Evolutionary conservation across 1,284 basidiomycete species (phyloP).

Genomic region (Ceratorhiza oryzae-sativae): DNA sequence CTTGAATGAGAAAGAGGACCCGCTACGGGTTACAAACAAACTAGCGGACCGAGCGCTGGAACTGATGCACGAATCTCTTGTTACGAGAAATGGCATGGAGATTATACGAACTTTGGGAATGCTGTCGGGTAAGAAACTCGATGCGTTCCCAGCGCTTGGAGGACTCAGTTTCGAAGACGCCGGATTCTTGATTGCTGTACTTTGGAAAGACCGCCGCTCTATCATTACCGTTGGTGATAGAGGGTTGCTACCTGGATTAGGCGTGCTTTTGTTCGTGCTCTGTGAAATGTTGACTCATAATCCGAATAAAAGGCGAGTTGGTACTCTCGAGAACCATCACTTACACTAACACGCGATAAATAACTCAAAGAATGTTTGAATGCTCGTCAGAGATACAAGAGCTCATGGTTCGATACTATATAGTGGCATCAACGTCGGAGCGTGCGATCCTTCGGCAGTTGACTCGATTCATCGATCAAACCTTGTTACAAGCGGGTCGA

Average conservation of each 20-base stretch:
- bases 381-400: constrained; percentile 7
- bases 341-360: no score
- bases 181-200: not conserved
- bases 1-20: not conserved
- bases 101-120: not conserved
- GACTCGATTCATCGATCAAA: not conserved
- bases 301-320: not conserved
- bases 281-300: not conserved
- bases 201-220: constrained; percentile 5
- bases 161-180: constrained; percentile 5
- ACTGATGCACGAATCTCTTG: not conserved
- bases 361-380: not conserved
- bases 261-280: constrained; percentile 3
- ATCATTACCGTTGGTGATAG: not conserved
- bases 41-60: constrained; percentile 1
- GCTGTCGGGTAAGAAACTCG: not conserved
- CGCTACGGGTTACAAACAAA: not conserved
- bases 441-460: constrained; percentile 6
- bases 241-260: constrained; percentile 11
- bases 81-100: not conserved
- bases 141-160: not conserved
- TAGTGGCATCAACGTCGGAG: not conserved
- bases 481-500: not conserved
- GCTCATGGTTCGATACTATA: constrained; percentile 4
- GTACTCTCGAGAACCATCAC: not conserved